These are phyloP conservation scores for Phenoliferia sp. DNA, from an alignment of 1,284 basidiomycete genomes.

Conservation along the genomic window DNA sequence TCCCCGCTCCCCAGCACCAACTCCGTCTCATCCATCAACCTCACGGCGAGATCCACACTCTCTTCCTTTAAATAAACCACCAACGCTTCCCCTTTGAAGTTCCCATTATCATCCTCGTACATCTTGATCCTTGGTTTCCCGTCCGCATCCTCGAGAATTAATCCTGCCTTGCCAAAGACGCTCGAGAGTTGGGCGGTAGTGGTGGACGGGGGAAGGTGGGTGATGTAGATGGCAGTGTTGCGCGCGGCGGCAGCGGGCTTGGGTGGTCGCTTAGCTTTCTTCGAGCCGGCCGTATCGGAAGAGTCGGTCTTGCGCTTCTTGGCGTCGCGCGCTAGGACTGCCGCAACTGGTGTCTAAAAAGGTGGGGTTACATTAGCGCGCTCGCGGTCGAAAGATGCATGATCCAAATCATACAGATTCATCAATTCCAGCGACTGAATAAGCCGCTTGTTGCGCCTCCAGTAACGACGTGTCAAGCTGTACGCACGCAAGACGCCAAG, in stretches of 20 bases:
- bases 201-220: constrained; percentile 72
- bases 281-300: constrained; percentile 32
- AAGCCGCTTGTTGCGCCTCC: constrained; percentile 20
- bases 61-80: constrained; percentile 98
- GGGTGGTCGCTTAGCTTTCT: constrained; percentile 40
- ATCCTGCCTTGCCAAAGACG: constrained; percentile 83
- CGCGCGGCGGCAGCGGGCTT: constrained; percentile 39
- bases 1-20: constrained; percentile 55
- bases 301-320: constrained; percentile 68
- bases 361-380: background rate
- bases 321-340: constrained; percentile 48
- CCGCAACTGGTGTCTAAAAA: constrained; percentile 69
- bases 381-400: background rate
- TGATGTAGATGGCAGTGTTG: constrained; percentile 90
- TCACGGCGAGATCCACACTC: constrained; percentile 78
- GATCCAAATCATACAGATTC: constrained; percentile 12
- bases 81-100: constrained; percentile 90
- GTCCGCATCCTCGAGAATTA: constrained; percentile 84
- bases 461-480: constrained; percentile 18
- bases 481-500: constrained; percentile 11
- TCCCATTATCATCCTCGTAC: constrained; percentile 75
- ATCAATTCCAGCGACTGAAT: constrained; percentile 27
- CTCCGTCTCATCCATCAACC: constrained; percentile 86
- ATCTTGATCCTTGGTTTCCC: constrained; percentile 87
- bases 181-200: constrained; percentile 68